A percentile compares a stretch with the other conserved stretches of the same genome.
phyloP scores from a whole-genome alignment of 2,329 filamentous ascomycete genomes.

The Alternaria gaisen region DNA sequence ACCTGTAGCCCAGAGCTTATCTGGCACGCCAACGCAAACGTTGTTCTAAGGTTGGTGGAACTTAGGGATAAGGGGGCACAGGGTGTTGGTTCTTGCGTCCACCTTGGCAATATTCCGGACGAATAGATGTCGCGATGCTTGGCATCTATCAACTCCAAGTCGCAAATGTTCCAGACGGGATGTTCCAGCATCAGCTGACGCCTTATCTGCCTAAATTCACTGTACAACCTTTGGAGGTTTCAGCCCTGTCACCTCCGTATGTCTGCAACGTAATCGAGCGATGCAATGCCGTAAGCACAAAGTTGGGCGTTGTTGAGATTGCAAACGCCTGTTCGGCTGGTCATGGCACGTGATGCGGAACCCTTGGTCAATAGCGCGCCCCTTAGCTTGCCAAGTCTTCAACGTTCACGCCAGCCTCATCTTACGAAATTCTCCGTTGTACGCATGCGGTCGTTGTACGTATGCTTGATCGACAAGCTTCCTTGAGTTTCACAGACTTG shows the following conservation, averaged over 20 bases:
- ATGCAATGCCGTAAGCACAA: not conserved
- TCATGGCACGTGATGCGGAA: not conserved
- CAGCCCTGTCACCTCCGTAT: not conserved
- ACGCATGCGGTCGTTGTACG: not conserved
- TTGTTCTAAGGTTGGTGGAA: not conserved
- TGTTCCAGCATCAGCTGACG: not conserved
- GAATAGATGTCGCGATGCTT: conserved; percentile 1
- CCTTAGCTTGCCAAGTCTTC: not conserved
- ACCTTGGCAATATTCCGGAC: not conserved
- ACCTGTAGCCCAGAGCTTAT: not conserved
- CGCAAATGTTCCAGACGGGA: not conserved
- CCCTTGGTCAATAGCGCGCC: not conserved
- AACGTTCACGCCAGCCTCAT: conserved; percentile 1
- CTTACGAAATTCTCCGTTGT: conserved; percentile 1
- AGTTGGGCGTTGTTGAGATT: not conserved
- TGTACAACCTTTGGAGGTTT: not conserved
- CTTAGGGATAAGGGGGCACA: not conserved
- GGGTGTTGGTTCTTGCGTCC: not conserved
- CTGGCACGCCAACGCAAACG: not conserved
- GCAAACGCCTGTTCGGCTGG: conserved; percentile 12
- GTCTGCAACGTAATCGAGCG: not conserved
- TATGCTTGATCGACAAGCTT: conserved; percentile 2
- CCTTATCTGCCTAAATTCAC: not conserved
- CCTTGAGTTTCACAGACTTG: not conserved
- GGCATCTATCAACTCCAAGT: not conserved